Base-by-base conservation (phyloP, 441 rosid genomes). In the Sinapis alba region DNA sequence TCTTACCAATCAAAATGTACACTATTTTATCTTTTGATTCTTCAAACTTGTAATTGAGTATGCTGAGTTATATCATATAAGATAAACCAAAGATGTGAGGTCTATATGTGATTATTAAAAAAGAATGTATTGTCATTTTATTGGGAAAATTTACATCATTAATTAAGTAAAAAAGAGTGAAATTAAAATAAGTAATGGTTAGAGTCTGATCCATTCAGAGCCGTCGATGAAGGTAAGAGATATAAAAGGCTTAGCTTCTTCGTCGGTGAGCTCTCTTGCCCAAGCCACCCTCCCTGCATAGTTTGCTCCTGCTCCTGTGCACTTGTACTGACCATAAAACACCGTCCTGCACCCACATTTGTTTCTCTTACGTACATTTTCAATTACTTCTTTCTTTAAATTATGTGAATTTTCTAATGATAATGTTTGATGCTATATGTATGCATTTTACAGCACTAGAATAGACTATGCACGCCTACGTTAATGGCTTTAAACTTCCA, bases 211-310 rank as follows among this genome's bases (percentile, higher is more conserved):
- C 99, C 99, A 95, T 81, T 95, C 97, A 56, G 90, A 88, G 1
- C 98, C 99, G 76, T 95, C 99, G 71, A 95, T 87, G 80, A 82
- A 93, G 85, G 83, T 53, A 69, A 95, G 95, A 58, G 96, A 82
- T 23, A 90, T 60, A 79, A 93, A 95, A 71, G 98, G 97, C 65
- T 91, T 91, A 21, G 99, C 98, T 84, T 95, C 98, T 58, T 86
- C 85, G n/a, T 91, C 91, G 0, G 87, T 89, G 56, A 95, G 95
- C 78, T 93, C 98, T 79, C 97, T 93, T 0, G 92, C 89, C 99
- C 99, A 95, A 1, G 98, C 75, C 6, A 95, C 99, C 68, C 99
- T 88, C 64, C 97, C 98, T n/a, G 88, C 95, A 79, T 84, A 93
- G 79, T 76, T 81, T 13, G 99, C 94, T 78, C 99, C 99, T 58